Evolutionary conservation across 2,329 filamentous ascomycete genomes (phyloP).

Genomic region (Tolypocladium paradoxum): DNA sequence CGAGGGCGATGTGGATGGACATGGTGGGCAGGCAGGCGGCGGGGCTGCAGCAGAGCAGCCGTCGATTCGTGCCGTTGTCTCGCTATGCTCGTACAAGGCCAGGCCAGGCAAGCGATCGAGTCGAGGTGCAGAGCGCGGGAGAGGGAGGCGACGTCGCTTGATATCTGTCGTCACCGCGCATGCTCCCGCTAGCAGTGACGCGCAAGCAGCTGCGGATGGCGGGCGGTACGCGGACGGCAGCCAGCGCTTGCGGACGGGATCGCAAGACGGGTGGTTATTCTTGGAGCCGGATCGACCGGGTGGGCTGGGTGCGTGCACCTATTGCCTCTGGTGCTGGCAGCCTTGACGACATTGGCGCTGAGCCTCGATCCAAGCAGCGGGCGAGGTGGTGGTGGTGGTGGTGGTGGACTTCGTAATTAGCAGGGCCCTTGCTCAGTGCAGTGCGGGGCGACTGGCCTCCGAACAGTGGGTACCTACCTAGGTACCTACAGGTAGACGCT

Average conservation of each 20-base stretch:
- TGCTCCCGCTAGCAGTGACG: neutral
- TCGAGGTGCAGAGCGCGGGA: neutral
- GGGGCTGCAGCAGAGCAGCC: neutral
- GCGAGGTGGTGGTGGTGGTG: too few relatives aligned
- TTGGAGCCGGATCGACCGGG: neutral
- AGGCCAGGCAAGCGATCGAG: neutral
- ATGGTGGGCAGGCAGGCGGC: constrained; percentile 27
- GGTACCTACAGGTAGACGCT: too few relatives aligned
- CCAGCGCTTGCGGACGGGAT: neutral
- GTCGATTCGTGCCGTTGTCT: neutral
- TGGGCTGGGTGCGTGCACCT: neutral
- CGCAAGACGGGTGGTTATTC: neutral
- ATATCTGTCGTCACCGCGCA: neutral
- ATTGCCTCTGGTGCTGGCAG: too few relatives aligned
- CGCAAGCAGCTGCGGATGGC: neutral
- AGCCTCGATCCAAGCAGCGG: constrained; percentile 10
- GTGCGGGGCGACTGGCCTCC: too few relatives aligned
- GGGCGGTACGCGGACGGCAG: neutral
- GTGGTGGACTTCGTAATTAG: too few relatives aligned
- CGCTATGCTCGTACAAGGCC: neutral
- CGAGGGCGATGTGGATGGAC: constrained; percentile 57
- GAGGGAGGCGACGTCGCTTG: neutral
- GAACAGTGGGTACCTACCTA: too few relatives aligned
- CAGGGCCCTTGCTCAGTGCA: too few relatives aligned
- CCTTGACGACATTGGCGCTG: constrained; percentile 7